These are phyloP conservation scores for Monotropa hypopitys DNA, from an alignment of 179 eudicot genomes.

Conservation along the genomic window DNA sequence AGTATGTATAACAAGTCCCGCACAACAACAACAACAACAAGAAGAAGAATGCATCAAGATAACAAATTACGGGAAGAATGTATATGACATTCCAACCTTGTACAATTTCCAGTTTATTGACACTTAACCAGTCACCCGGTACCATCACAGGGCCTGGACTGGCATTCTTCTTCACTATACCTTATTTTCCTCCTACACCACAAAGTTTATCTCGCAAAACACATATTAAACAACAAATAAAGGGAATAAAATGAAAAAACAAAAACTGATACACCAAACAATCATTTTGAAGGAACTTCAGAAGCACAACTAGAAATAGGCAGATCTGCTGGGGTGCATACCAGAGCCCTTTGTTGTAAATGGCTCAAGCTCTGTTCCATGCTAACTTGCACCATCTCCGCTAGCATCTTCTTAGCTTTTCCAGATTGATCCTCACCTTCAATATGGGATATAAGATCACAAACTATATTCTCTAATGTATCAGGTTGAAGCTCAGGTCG, in stretches of 20 bases:
- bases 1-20: not conserved
- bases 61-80: not conserved
- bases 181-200: slow-evolving; percentile 5
- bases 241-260: not conserved
- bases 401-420: slow-evolving; percentile 88
- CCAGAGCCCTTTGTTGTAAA: slow-evolving; percentile 73
- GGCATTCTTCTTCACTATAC: slow-evolving; percentile 21
- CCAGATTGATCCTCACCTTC: slow-evolving; percentile 72
- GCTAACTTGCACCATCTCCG: slow-evolving; percentile 95
- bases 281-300: slow-evolving; percentile 35
- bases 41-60: not conserved
- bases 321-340: slow-evolving; percentile 58
- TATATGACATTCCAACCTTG: not conserved
- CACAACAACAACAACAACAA: not conserved
- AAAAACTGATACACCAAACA: not conserved
- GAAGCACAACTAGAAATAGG: slow-evolving; percentile 38
- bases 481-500: slow-evolving; percentile 61
- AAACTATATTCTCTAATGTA: slow-evolving; percentile 74
- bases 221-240: not conserved
- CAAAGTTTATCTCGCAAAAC: not conserved
- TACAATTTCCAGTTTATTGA: slow-evolving; percentile 13
- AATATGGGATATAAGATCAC: slow-evolving; percentile 55
- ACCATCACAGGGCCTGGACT: slow-evolving; percentile 45
- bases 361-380: slow-evolving; percentile 95
- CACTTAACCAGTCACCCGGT: slow-evolving; percentile 38